A percentile compares a stretch with the other conserved stretches of the same genome.
Conservation (phyloP, 768 basidiomycete genomes). For the Lyophyllum shimeji region DNA sequence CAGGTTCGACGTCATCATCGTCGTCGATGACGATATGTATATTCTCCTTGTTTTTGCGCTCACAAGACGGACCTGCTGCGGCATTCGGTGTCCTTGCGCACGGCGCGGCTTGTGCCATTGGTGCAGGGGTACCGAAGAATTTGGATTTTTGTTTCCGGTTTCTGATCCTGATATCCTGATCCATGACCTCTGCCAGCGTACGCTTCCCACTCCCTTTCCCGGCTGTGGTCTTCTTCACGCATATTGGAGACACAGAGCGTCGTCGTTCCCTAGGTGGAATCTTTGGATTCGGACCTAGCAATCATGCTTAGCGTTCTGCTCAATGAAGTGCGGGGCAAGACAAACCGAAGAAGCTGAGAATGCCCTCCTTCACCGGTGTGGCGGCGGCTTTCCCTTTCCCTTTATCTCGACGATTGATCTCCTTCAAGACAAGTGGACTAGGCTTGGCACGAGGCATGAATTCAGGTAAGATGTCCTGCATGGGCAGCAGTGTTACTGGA, state of each 20-base stretch:
- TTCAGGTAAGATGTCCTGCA: constrained; percentile 76
- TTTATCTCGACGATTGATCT: constrained; percentile 27
- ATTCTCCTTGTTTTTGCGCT: constrained; percentile 44
- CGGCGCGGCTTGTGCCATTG: not conserved
- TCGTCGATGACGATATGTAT: constrained; percentile 27
- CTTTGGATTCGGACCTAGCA: constrained; percentile 41
- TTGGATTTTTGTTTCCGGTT: constrained; percentile 42
- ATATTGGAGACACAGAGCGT: constrained; percentile 13
- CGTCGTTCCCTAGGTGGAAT: constrained; percentile 29
- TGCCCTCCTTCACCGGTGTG: constrained; percentile 34
- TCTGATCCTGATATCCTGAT: constrained; percentile 53
- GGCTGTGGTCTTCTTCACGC: constrained; percentile 23
- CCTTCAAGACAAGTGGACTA: constrained; percentile 23
- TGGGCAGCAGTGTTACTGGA: constrained; percentile 65
- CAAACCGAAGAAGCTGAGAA: constrained; percentile 69
- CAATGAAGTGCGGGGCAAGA: constrained; percentile 11
- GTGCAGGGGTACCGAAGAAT: constrained; percentile 30
- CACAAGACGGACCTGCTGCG: constrained; percentile 34
- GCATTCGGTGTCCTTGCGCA: constrained; percentile 15
- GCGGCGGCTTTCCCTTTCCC: constrained; percentile 50
- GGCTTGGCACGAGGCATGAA: constrained; percentile 56
- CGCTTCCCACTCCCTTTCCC: constrained; percentile 77
- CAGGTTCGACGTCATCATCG: constrained; percentile 24
- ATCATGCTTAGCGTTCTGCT: not conserved
- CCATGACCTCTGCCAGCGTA: constrained; percentile 69